A percentile compares a stretch with the other conserved stretches of the same genome.
phyloP scores from a whole-genome alignment of 2,329 filamentous ascomycete species.

The Monosporascus sp. region DNA sequence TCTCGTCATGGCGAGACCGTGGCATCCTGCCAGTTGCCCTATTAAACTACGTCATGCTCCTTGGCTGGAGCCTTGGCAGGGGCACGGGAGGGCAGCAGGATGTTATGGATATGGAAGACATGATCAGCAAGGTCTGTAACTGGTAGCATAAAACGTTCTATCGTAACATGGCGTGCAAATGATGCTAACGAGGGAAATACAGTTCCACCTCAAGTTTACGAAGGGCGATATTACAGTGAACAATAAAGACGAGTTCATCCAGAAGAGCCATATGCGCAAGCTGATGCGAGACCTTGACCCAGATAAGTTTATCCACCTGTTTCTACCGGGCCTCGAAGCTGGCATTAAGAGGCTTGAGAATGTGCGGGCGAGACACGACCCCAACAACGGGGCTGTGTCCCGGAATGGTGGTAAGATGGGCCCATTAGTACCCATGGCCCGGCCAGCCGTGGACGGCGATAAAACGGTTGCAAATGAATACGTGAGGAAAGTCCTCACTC shows the following conservation, averaged over 20 bases:
- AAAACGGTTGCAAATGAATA: background rate
- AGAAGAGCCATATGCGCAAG: constrained; percentile 33
- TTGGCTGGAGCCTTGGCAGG: constrained; percentile 68
- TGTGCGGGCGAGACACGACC: background rate
- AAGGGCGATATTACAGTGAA: constrained; percentile 83
- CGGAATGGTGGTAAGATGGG: background rate
- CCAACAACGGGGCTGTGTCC: background rate
- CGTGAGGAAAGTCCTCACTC: background rate
- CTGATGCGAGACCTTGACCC: background rate
- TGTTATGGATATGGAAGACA: constrained; percentile 63
- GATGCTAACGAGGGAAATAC: background rate
- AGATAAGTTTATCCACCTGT: constrained; percentile 1
- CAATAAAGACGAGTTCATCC: constrained; percentile 75
- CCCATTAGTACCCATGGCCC: background rate
- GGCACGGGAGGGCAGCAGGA: constrained; percentile 48
- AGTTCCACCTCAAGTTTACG: constrained; percentile 85
- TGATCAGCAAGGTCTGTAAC: constrained; percentile 61
- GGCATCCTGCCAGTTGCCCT: constrained; percentile 45
- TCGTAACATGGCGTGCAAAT: too few species aligned
- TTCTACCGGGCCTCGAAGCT: constrained; percentile 2
- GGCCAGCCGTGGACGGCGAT: background rate
- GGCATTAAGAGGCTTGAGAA: constrained; percentile 1
- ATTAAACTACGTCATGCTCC: constrained; percentile 77
- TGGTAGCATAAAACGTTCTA: background rate
- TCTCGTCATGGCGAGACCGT: constrained; percentile 44